Evolutionary conservation across 768 basidiomycete genomes (phyloP).

Genomic region (Brasilioporus rufonigricans): DNA sequence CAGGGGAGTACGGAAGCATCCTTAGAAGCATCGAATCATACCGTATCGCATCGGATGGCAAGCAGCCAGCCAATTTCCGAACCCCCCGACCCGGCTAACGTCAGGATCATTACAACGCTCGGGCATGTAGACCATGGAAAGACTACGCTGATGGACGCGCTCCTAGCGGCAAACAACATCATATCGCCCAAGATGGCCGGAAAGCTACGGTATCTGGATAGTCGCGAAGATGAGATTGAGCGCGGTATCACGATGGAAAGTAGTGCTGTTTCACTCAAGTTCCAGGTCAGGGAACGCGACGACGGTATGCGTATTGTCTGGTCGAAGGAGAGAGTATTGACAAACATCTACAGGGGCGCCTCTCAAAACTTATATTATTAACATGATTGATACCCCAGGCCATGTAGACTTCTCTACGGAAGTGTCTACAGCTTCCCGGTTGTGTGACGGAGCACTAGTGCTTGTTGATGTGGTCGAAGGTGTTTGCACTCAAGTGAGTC

Average conservation of each 20-base stretch:
- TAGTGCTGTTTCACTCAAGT: conserved; percentile 87
- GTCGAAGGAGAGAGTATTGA: conserved; percentile 24
- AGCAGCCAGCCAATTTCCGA: conserved; percentile 16
- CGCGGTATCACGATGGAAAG: conserved; percentile 99
- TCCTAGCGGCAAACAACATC: conserved; percentile 96
- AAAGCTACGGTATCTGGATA: conserved; percentile 93
- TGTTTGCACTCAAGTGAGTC: conserved; percentile 89
- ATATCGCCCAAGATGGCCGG: conserved; percentile 94
- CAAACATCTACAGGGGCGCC: conserved; percentile 47
- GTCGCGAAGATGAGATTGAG: conserved; percentile 95
- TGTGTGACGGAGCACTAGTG: conserved; percentile 95
- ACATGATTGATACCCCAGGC: conserved; percentile 98
- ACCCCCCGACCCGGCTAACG: conserved; percentile 39
- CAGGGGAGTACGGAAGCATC: neutral
- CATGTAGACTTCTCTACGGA: conserved; percentile 99
- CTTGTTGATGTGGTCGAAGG: conserved; percentile 97
- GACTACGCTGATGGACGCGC: conserved; percentile 90
- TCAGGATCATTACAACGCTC: conserved; percentile 81
- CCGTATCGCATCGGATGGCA: conserved; percentile 18
- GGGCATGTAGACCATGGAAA: conserved; percentile 97
- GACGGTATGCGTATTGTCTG: conserved; percentile 51
- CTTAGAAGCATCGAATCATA: neutral
- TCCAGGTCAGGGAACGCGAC: conserved; percentile 69
- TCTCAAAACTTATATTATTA: conserved; percentile 76
- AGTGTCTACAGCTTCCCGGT: conserved; percentile 88